Evolutionary conservation across 495 filamentous ascomycete genomes (phyloP).

Genomic region (Penicillium turbatum): DNA sequence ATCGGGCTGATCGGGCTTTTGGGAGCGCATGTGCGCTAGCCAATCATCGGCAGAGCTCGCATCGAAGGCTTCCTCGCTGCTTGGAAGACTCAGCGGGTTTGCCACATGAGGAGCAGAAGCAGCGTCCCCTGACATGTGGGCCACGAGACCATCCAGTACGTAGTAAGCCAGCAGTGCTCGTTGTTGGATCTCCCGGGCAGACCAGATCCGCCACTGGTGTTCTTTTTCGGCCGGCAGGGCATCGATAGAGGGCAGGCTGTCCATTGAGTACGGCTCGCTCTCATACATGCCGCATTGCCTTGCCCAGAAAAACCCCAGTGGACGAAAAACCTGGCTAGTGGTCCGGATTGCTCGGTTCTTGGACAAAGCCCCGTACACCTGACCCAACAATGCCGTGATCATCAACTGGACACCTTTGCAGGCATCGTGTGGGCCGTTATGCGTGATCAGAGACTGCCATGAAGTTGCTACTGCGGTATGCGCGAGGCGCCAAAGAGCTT

Average conservation of each 20-base stretch:
- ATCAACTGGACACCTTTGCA: constrained; percentile 47
- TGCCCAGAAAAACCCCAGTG: constrained; percentile 48
- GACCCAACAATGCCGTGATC: constrained; percentile 43
- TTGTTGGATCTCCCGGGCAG: constrained; percentile 44
- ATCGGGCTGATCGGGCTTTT: constrained; percentile 27
- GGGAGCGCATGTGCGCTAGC: constrained; percentile 34
- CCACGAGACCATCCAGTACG: constrained; percentile 45
- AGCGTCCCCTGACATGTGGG: constrained; percentile 44
- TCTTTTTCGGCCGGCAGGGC: constrained; percentile 37
- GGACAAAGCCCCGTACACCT: constrained; percentile 45
- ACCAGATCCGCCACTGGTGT: constrained; percentile 42
- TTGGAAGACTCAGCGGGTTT: constrained; percentile 40
- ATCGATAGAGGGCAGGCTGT: constrained; percentile 33
- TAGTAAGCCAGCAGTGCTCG: constrained; percentile 46
- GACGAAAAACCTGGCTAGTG: constrained; percentile 47
- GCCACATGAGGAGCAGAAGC: constrained; percentile 42
- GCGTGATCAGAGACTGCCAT: constrained; percentile 48
- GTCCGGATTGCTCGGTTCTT: constrained; percentile 45
- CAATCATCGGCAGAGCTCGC: constrained; percentile 43
- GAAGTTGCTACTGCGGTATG: constrained; percentile 48
- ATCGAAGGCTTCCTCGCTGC: constrained; percentile 42
- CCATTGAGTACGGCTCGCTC: constrained; percentile 33
- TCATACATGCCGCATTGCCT: constrained; percentile 45
- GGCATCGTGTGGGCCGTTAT: constrained; percentile 43
- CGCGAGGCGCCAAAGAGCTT: constrained; percentile 45